Base-by-base conservation (phyloP, 1,139 yeast genomes). In the Pichia inconspicua region DNA sequence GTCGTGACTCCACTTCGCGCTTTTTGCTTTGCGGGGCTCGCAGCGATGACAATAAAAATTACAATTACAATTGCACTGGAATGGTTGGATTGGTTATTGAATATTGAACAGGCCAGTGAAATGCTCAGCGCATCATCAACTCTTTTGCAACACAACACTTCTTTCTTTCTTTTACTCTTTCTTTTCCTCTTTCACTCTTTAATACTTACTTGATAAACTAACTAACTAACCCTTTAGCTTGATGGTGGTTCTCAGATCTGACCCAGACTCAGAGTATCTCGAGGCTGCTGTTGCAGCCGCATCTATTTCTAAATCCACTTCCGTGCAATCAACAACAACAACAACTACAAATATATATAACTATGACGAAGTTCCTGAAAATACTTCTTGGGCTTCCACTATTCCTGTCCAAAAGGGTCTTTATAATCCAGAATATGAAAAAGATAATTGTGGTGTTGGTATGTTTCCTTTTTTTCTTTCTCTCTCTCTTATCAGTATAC, bases 401-500 rank as follows among this genome's bases (percentile, higher is more conserved):
- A 74, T 92, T 54, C 98, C 98, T 42, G 76, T 80, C 42, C 82
- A 84, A 58, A 83, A 89, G 67, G 98, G 96, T 42, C 79, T 92
- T 48, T 92, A 92, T 68, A 88, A 92, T 66, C 98, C 97, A 5
- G 95, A 86, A 53, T 78, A 75, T 58, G 98, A 92, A 67, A 88
- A 89, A 64, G 98, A 92, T 63, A 96, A 97, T 44, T 92, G 98
- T 75, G 98, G 98, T 72, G 98, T 92, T 49, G 97, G 58, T 53
- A 53, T 45, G 57, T 54, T 46, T 27, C 4, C 27, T 19, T 27
- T 14, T 5, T 12, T 32, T 36, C 32, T 11, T 19, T 15, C 5
- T 22, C 22, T 22, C 22, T n/a, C 22, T 22, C 22, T 22, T n/a
- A n/a, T 22, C 22, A 5, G 22, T 22, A 22, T 46, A 46, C 48